A percentile compares a stretch with the other conserved stretches of the same genome.
Conservation (phyloP, 108 stramenopile genomes). For the Nitzschia palea region DNA sequence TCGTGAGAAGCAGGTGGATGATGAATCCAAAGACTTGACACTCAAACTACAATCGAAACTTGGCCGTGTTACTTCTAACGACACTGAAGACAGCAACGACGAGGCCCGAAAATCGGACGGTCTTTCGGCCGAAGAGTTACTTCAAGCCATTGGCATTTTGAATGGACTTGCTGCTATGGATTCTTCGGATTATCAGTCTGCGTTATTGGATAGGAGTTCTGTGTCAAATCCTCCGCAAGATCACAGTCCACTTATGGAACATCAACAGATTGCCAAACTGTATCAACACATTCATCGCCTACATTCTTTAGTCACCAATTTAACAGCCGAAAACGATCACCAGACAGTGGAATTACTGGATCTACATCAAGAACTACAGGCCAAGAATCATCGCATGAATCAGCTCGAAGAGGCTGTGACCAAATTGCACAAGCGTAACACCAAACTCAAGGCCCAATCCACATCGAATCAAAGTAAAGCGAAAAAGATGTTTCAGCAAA, state of each 20-base stretch:
- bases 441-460: slow-evolving; percentile 32
- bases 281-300: slow-evolving; percentile 35
- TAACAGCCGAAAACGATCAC: slow-evolving; percentile 31
- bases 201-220: slow-evolving; percentile 13
- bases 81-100: neutral
- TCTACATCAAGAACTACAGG: slow-evolving; percentile 7
- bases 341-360: slow-evolving; percentile 26
- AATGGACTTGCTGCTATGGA: slow-evolving; percentile 29
- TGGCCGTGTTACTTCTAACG: neutral
- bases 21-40: too few species aligned
- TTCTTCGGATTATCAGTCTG: slow-evolving; percentile 23
- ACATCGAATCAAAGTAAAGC: slow-evolving; percentile 4
- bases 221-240: neutral
- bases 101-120: neutral
- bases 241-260: neutral
- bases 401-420: slow-evolving; percentile 27
- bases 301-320: slow-evolving; percentile 31
- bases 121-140: neutral
- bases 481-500: slow-evolving; percentile 5
- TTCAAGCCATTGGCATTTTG: slow-evolving; percentile 13
- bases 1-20: too few species aligned
- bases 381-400: slow-evolving; percentile 7
- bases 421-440: slow-evolving; percentile 31
- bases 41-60: too few species aligned
- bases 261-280: slow-evolving; percentile 14